A percentile compares a stretch with the other conserved stretches of the same genome.
phyloP scores from a whole-genome alignment of 2,329 filamentous ascomycete genomes.

The Cladobotryum protrusum region DNA sequence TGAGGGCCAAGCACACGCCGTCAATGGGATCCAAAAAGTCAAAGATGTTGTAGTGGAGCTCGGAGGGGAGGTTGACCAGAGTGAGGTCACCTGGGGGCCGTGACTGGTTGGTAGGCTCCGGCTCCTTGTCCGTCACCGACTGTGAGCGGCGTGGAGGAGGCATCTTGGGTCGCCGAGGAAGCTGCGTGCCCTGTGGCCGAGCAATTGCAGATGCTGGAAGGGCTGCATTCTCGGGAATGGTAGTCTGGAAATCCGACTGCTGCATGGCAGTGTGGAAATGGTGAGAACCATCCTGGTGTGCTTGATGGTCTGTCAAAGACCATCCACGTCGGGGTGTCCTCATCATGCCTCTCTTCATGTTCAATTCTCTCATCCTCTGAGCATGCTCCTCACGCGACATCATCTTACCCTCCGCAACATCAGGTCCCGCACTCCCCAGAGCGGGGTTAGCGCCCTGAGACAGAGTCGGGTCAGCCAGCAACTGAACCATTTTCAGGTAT shows the following conservation, averaged over 20 bases:
- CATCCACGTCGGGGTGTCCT: slow-evolving; percentile 40
- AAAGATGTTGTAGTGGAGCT: slow-evolving; percentile 55
- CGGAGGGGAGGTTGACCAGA: slow-evolving; percentile 48
- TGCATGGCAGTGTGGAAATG: slow-evolving; percentile 17
- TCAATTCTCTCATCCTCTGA: slow-evolving; percentile 32
- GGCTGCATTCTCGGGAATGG: slow-evolving; percentile 31
- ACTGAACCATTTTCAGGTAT: slow-evolving; percentile 25
- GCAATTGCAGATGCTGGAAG: slow-evolving; percentile 12
- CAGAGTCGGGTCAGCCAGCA: slow-evolving; percentile 23
- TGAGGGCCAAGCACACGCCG: slow-evolving; percentile 55
- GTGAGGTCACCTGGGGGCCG: slow-evolving; percentile 39
- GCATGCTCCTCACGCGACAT: slow-evolving; percentile 38
- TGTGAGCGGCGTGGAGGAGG: slow-evolving; percentile 49
- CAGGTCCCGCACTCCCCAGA: slow-evolving; percentile 16
- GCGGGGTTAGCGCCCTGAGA: slow-evolving; percentile 20
- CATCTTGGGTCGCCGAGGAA: slow-evolving; percentile 29
- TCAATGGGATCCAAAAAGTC: slow-evolving; percentile 60
- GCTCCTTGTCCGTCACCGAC: slow-evolving; percentile 56
- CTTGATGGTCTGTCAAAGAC: slow-evolving; percentile 41
- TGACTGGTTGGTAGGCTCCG: slow-evolving; percentile 44
- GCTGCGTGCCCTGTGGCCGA: slow-evolving; percentile 16
- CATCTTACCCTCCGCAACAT: slow-evolving; percentile 13
- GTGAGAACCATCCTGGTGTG: slow-evolving; percentile 21
- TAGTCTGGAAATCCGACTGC: slow-evolving; percentile 21
- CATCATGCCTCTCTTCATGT: slow-evolving; percentile 29